phyloP scores from a whole-genome alignment of 106 monocot genomes.

The Phalaenopsis aphrodite region DNA sequence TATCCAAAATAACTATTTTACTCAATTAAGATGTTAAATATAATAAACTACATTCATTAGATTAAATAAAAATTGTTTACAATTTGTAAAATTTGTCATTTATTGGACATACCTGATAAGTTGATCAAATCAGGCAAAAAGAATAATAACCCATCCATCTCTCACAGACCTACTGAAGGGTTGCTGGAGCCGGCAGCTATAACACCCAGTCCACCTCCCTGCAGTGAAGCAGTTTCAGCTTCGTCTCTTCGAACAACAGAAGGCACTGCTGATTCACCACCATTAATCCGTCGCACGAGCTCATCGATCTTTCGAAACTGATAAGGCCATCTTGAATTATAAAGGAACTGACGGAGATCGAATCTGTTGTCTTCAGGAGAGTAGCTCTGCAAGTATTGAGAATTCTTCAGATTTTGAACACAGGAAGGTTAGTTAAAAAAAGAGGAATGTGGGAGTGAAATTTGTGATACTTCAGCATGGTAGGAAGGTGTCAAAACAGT shows the following conservation, averaged over 20 bases:
- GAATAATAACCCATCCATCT: too few relatives aligned
- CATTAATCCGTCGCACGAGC: slow-evolving; percentile 44
- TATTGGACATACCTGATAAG: neutral
- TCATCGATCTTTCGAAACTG: slow-evolving; percentile 94
- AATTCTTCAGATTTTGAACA: too few relatives aligned
- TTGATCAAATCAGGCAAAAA: neutral
- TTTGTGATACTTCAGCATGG: slow-evolving; percentile 75
- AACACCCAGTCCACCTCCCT: slow-evolving; percentile 67
- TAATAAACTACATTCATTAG: too few relatives aligned
- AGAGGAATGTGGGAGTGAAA: neutral
- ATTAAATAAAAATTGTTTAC: neutral
- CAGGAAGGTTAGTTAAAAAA: too few relatives aligned
- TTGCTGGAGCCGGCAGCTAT: slow-evolving; percentile 54
- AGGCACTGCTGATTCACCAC: slow-evolving; percentile 11
- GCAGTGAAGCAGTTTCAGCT: slow-evolving; percentile 3
- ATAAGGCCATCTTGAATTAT: slow-evolving; percentile 94
- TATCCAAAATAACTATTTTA: too few relatives aligned
- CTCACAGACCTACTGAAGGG: slow-evolving; percentile 41
- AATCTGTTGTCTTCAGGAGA: slow-evolving; percentile 97
- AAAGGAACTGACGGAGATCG: slow-evolving; percentile 94
- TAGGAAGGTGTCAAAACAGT: slow-evolving; percentile 98
- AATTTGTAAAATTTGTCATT: neutral
- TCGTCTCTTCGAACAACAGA: neutral
- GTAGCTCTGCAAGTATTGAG: slow-evolving; percentile 54
- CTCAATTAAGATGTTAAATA: too few relatives aligned